A percentile compares a stretch with the other conserved stretches of the same genome.
Evolutionary conservation across 2,329 filamentous ascomycete genomes (phyloP).

Genomic region (Calonectria hongkongensis): DNA sequence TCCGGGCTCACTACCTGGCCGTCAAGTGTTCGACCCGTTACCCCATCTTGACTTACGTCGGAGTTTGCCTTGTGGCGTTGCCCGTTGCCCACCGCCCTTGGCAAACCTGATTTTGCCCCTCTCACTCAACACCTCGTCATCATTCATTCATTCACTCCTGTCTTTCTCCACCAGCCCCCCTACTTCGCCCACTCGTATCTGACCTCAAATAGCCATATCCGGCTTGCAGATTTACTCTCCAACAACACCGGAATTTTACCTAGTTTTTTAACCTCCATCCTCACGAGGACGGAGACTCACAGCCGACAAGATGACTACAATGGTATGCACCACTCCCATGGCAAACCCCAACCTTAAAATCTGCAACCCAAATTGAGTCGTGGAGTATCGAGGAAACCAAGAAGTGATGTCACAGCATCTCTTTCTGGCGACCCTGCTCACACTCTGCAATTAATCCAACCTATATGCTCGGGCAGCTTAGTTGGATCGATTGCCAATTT

Average conservation of each 20-base stretch:
- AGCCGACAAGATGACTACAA: constrained; percentile 68
- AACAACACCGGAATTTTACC: constrained; percentile 34
- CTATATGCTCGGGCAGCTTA: background rate
- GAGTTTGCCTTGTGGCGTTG: constrained; percentile 56
- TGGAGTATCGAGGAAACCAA: background rate
- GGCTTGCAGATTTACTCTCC: constrained; percentile 47
- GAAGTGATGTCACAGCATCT: background rate
- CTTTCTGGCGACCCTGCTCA: background rate
- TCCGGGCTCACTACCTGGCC: constrained; percentile 29
- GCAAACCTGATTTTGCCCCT: constrained; percentile 54
- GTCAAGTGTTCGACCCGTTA: constrained; percentile 37
- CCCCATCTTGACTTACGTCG: constrained; percentile 47
- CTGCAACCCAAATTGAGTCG: background rate
- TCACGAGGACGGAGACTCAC: constrained; percentile 48
- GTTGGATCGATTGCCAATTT: background rate
- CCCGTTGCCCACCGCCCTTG: constrained; percentile 49
- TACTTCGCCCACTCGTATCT: constrained; percentile 37
- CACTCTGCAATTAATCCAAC: background rate
- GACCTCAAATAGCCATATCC: constrained; percentile 47
- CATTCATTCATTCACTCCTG: constrained; percentile 37
- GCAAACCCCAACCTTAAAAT: background rate
- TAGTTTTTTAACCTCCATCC: constrained; percentile 44
- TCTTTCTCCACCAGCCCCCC: constrained; percentile 33
- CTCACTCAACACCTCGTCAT: constrained; percentile 44
- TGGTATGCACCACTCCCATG: constrained; percentile 62